Evolutionary conservation across 257 asterid genomes (phyloP), one percentile per base, ranked within the genome.

Genomic region (Jasminum sambac): DNA sequence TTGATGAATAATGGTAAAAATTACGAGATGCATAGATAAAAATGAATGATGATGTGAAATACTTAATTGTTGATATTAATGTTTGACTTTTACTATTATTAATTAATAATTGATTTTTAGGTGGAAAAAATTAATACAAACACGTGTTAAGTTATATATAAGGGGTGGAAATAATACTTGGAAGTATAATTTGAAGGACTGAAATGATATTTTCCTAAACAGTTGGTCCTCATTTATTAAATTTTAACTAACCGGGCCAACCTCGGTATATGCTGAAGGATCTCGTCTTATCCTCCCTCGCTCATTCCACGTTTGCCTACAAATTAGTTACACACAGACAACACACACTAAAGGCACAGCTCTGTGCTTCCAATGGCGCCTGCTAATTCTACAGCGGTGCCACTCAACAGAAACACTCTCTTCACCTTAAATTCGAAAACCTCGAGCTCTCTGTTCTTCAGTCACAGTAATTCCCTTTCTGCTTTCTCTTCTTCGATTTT

Each of bases 231-330:
- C 50, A 11, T 43, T 13, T 43, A 16, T 42, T 42, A 11, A 11
- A 42, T 37, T 55, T 55, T 46, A 52, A 57, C 66, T 30, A 69
- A 74, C 42, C 58, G 10, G 26, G 17, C 39, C 59, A 14, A 43
- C 67, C 70, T 74, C 8, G 77, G 96, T 60, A 89, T 90, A 87
- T 90, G 74, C 91, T 76, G 41, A 81, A 63, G 73, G 87, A 82
- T 83, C 78, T 76, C 86, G 66, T 66, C 81, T 84, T 81, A 79
- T 84, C 83, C 90, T 66, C 16, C 78, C 64, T 52, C 81, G 69
- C 69, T 61, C 74, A 37, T 67, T 64, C 69, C 68, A 40, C 39
- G 59, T 16, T 48, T 70, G 57, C 73, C 61, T 55, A 74, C 50
- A 52, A 76, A 81, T 57, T n/a, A n/a, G n/a, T n/a, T 55, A 11